Conservation (phyloP, 192 early-diverging fungal genomes). For the Coemansia aciculifera region DNA sequence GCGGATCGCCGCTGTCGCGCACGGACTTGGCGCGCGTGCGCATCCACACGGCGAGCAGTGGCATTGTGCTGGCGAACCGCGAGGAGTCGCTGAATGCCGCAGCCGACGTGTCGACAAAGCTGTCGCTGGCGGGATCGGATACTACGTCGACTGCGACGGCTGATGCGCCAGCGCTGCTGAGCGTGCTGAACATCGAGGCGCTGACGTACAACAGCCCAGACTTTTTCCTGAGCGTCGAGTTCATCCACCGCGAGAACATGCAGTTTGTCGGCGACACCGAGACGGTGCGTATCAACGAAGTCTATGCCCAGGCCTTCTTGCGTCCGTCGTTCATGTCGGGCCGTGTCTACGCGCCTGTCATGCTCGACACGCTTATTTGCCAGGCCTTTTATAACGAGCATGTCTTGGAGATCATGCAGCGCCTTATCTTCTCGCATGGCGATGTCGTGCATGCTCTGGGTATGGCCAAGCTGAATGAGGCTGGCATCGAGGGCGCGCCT, state of each 20-base stretch:
- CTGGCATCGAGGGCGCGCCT: constrained; percentile 17
- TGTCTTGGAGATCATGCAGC: constrained; percentile 60
- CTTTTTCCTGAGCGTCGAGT: constrained; percentile 72
- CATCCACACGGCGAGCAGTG: constrained; percentile 57
- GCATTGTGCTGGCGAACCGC: constrained; percentile 61
- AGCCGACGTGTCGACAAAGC: constrained; percentile 32
- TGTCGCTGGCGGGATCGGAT: constrained; percentile 49
- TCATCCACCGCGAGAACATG: constrained; percentile 71
- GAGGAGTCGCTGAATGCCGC: constrained; percentile 44
- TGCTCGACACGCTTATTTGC: constrained; percentile 70
- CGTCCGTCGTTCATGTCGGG: constrained; percentile 71
- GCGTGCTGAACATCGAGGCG: constrained; percentile 67
- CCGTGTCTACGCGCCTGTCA: constrained; percentile 67
- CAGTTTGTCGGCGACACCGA: constrained; percentile 72
- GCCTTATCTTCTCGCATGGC: constrained; percentile 59
- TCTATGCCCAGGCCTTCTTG: constrained; percentile 64
- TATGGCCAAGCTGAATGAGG: constrained; percentile 39
- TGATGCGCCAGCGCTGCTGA: constrained; percentile 66
- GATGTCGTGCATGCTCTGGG: constrained; percentile 40
- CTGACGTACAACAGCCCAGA: constrained; percentile 44
- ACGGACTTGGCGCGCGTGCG: constrained; percentile 61
- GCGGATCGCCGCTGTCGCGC: constrained; percentile 60
- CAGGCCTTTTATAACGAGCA: constrained; percentile 73
- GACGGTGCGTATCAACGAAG: constrained; percentile 57
- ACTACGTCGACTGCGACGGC: constrained; percentile 56